Evolutionary conservation across 1,284 basidiomycete species (phyloP).

Genomic region (Cutaneotrichosporon spelunceum): DNA sequence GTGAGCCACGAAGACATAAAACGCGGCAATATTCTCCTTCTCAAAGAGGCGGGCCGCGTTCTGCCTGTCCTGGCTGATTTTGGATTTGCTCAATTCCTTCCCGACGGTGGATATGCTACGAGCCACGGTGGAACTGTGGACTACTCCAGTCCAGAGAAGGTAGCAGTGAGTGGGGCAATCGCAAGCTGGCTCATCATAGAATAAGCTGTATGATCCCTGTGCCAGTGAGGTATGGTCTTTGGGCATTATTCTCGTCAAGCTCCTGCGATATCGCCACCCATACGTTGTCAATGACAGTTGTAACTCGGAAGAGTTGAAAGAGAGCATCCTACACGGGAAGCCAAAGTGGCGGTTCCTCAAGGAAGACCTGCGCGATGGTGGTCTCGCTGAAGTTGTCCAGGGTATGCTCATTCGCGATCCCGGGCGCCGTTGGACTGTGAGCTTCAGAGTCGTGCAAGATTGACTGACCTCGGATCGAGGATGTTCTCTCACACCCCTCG

Average conservation of each 20-base stretch:
- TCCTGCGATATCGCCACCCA: conserved; percentile 40
- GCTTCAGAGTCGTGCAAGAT: conserved; percentile 10
- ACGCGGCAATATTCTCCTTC: conserved; percentile 45
- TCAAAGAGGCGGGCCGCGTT: conserved; percentile 11
- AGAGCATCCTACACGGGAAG: conserved; percentile 28
- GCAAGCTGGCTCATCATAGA: conserved; percentile 25
- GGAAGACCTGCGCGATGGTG: conserved; percentile 10
- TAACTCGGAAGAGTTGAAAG: conserved; percentile 26
- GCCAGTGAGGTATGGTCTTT: conserved; percentile 49
- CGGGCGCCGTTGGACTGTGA: conserved; percentile 36
- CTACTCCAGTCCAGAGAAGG: conserved; percentile 49
- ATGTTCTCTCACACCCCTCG: conserved; percentile 43
- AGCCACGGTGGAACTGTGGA: conserved; percentile 48
- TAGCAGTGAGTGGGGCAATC: conserved; percentile 27
- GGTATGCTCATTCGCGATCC: conserved; percentile 43
- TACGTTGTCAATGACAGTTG: conserved; percentile 28
- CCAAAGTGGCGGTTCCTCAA: conserved; percentile 27
- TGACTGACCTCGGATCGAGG: conserved; percentile 32
- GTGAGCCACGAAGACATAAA: conserved; percentile 51
- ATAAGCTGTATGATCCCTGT: conserved; percentile 36
- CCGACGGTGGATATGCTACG: conserved; percentile 27
- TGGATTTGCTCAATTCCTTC: conserved; percentile 47
- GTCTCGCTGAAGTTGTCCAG: conserved; percentile 29
- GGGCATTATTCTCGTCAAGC: conserved; percentile 44
- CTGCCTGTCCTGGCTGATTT: conserved; percentile 44